Base-by-base conservation (phyloP, 2,329 filamentous ascomycete genomes). In the Fusarium miscanthi region DNA sequence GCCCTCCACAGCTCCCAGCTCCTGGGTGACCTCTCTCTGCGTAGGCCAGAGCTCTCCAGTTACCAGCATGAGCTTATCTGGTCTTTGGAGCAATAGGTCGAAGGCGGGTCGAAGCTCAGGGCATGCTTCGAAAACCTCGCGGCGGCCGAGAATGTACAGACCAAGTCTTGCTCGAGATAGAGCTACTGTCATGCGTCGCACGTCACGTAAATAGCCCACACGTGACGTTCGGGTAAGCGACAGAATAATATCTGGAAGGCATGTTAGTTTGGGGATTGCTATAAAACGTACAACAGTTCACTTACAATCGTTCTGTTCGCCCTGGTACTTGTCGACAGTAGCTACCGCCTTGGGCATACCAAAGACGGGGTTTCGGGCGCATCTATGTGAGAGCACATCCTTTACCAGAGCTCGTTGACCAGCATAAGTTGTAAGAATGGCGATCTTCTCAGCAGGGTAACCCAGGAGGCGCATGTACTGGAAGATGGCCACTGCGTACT, bases 311-410 rank as follows among this genome's bases (percentile, higher is more conserved):
- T 99, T 99, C 83, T 99, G 96, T 85, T 99, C 96, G 80, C 96
- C 97, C 84, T 99, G 96, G 79, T 98, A 99, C 81, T 97, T 98
- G 84, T 99, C 96, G 71, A 99, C 95, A 9, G 97, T 99, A 7
- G 94, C 95, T 33, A 99, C 94, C 59, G 93, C 92, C 81, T 92
- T 93, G 23, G 96, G 96, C 81, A 97, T 84, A 13, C 95, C 95
- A 82, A 99, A 99, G 25, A 98, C 85, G 5, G 91, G 85, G 76
- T 94, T 97, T 76, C 89, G 92, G 41, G 91, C 92, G 81, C 96
- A 99, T 65, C 96, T 89, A 79, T 97, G 93, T 19, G 84, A 85
- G 57, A 99, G 84, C 7, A 99, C 94, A 81, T 99, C 95, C 76
- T 89, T 91, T 68, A 99, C 93, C 76, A 99, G 85, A 37, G 95